Conservation (phyloP, 192 early-diverging fungal genomes). For the Linnemannia schmuckeri region DNA sequence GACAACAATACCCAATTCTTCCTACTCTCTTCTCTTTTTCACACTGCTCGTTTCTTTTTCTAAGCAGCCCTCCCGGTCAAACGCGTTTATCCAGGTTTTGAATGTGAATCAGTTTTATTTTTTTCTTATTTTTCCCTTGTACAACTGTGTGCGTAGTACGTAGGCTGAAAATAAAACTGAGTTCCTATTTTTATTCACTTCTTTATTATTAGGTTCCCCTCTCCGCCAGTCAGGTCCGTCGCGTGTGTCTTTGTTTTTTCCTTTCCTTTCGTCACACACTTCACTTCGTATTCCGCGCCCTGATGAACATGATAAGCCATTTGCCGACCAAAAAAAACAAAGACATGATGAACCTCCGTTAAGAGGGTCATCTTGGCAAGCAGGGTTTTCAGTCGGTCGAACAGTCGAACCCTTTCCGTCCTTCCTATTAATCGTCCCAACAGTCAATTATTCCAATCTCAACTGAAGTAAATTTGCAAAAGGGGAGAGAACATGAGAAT, state of each 20-base stretch:
- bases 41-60: background rate
- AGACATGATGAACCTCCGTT: no score
- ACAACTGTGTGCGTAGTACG: background rate
- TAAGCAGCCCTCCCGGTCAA: background rate
- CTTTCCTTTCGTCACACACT: background rate
- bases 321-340: no score
- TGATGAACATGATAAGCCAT: background rate
- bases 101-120: background rate
- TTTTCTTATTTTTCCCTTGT: background rate
- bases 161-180: background rate
- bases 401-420: no score
- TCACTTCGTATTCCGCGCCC: background rate
- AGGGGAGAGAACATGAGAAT: no score
- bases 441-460: no score
- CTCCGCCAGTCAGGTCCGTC: constrained; percentile 7
- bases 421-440: no score
- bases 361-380: no score
- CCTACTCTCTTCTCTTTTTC: background rate
- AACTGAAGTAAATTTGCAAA: no score
- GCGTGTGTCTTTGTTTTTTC: background rate
- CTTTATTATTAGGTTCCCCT: background rate
- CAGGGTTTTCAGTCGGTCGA: no score
- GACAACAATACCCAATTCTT: background rate
- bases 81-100: background rate
- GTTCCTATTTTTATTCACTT: background rate